These are phyloP conservation scores for Suillus placidus DNA, from an alignment of 768 basidiomycete species.

Conservation along the genomic window DNA sequence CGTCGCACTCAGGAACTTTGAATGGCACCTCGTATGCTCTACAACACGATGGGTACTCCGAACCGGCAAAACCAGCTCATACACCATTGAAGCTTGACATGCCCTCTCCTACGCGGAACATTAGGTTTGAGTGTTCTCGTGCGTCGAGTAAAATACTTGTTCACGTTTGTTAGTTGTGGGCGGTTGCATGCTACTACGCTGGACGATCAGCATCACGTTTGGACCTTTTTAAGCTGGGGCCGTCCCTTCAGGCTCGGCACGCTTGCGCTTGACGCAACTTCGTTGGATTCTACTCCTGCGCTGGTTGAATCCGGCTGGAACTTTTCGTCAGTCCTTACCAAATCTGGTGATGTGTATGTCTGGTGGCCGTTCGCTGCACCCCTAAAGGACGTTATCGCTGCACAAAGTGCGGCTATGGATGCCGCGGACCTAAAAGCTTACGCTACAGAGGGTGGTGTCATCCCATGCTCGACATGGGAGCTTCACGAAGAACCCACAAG, in stretches of 20 bases:
- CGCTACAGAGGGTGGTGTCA: constrained; percentile 41
- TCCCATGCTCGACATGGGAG: constrained; percentile 67
- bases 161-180: constrained; percentile 60
- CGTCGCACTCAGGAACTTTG: constrained; percentile 56
- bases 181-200: constrained; percentile 70
- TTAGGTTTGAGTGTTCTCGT: constrained; percentile 53
- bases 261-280: constrained; percentile 41
- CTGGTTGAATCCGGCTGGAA: constrained; percentile 84
- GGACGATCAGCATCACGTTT: constrained; percentile 60
- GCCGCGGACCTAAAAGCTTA: constrained; percentile 33
- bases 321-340: constrained; percentile 74
- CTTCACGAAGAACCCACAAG: constrained; percentile 54
- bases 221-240: constrained; percentile 81
- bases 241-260: constrained; percentile 65
- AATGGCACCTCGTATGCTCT: constrained; percentile 48
- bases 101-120: constrained; percentile 57
- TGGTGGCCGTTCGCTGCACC: constrained; percentile 68
- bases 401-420: constrained; percentile 51
- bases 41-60: constrained; percentile 57
- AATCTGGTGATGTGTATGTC: constrained; percentile 69
- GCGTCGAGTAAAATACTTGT: background rate
- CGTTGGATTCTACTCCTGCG: constrained; percentile 48
- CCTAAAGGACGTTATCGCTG: constrained; percentile 40
- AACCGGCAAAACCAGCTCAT: constrained; percentile 49
- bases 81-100: constrained; percentile 62